Evolutionary conservation across 192 early-diverging fungal species (phyloP), one percentile per base, ranked within the genome.

Genomic region (Thamnidium elegans): DNA sequence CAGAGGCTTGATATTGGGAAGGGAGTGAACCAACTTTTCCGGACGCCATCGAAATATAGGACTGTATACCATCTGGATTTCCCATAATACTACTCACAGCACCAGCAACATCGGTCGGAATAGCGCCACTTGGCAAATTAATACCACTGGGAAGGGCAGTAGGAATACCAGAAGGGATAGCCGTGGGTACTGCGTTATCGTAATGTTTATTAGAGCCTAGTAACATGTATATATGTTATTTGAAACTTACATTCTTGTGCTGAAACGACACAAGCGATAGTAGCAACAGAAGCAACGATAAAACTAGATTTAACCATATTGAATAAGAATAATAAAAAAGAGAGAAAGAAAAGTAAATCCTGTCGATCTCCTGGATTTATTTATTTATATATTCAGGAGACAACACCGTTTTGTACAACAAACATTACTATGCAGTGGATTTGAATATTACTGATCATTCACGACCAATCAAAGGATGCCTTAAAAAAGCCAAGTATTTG

Each of bases 271-370:
- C 31, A 56, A 34, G 31, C 31, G 9, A 56, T 7, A 34, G 55
- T 39, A 56, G 55, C 55, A 11, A 17, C 17, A 39, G 55, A 10
- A 39, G 34, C 55, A 1, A 56, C 17, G 32, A 56, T 30, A 34
- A 56, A 19, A 56, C n/a, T 56, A 56, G 55, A 56, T 19, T 56
- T 56, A 17, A 56, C 55, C 55, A 56, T 56, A 34, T 34, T 56
- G 6, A 39, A 19, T 55, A 56, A 56, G 8, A 10, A 31, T 31
- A 55, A 55, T 26, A 55, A 34, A 55, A 34, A 4, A 39, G 4
- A 39, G 36, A 39, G 4, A 39, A 39, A 39, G 36, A 3, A 9
- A 39, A 4, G 3, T 3, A 36, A 39, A 9, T 10, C 5, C 1
- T 39, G 36, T 6, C 36, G 36, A 39, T 39, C 36, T 39, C 36